These are phyloP conservation scores for Choricystis sp. DNA, from an alignment of 139 green algal species.

Conservation along the genomic window DNA sequence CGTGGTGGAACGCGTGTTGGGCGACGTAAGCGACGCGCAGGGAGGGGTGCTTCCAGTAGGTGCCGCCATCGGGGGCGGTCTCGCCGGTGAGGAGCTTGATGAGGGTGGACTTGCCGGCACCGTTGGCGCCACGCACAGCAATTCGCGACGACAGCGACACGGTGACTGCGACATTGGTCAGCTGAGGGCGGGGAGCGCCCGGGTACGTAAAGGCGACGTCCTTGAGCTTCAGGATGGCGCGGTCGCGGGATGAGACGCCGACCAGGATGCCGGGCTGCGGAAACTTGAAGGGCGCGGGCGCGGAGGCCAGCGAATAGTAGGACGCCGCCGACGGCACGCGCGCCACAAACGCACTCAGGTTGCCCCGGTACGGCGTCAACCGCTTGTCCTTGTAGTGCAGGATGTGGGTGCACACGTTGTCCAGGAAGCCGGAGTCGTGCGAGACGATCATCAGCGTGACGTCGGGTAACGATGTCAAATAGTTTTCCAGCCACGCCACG, in stretches of 20 bases:
- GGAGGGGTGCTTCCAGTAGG: slow-evolving; percentile 80
- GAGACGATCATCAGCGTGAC: slow-evolving; percentile 73
- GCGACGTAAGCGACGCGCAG: slow-evolving; percentile 87
- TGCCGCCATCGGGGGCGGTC: slow-evolving; percentile 48
- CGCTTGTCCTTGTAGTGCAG: slow-evolving; percentile 79
- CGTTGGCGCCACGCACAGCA: slow-evolving; percentile 65
- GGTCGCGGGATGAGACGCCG: slow-evolving; percentile 88
- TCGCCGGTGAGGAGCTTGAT: slow-evolving; percentile 80
- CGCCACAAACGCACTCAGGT: slow-evolving; percentile 81
- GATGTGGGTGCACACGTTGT: slow-evolving; percentile 72
- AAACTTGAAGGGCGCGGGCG: slow-evolving; percentile 54
- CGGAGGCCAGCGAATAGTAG: slow-evolving; percentile 65
- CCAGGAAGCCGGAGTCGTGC: slow-evolving; percentile 78
- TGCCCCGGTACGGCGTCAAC: slow-evolving; percentile 67
- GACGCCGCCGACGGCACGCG: slow-evolving; percentile 59
- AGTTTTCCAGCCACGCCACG: slow-evolving; percentile 65
- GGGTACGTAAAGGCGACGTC: slow-evolving; percentile 72
- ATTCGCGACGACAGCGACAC: slow-evolving; percentile 62
- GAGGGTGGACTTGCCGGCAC: slow-evolving; percentile 83
- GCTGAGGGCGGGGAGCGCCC: slow-evolving; percentile 31
- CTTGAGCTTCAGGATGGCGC: slow-evolving; percentile 83
- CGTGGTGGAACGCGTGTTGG: slow-evolving; percentile 92
- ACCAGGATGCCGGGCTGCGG: slow-evolving; percentile 81
- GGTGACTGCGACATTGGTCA: slow-evolving; percentile 55
- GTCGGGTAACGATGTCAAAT: slow-evolving; percentile 40